Base-by-base conservation (phyloP, 257 asterid species). In the Salvia miltiorrhiza region DNA sequence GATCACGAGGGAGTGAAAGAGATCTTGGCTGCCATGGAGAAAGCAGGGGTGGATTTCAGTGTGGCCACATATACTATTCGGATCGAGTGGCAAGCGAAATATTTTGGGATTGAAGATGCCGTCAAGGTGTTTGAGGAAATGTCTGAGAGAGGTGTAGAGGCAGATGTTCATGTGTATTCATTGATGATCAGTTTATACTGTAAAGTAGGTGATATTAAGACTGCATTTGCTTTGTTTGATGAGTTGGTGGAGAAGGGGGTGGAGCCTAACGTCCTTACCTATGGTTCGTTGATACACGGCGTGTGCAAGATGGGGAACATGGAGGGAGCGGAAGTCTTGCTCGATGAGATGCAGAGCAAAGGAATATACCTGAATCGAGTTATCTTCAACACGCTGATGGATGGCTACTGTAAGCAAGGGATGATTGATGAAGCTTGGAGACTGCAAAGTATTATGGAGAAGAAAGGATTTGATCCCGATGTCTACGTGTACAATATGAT, bases 341-440 rank as follows among this genome's bases (percentile, higher is more conserved):
- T 91, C 30, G 61, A 72, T 2, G 99, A 94, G 80, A 90, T 94
- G 99, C 97, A 83, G 52, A 79, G 73, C 39, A 84, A 80, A 56
- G 96, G 96, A 64, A 75, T 91, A 63, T 83, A 83, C 74, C 52
- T 78, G 20, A 89, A 85, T 65, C 80, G 76, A 3, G 88, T 89
- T 44, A 76, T 89, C 67, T 90, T 84, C 73, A 94, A 91, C 75
- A 89, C 95, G 7, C 32, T 88, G 80, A 83, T 94, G 85, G 95
- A 89, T 77, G 97, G 96, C 30, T 94, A 87, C 77, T 89, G 93
- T 67, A 94, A 84, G 86, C 74, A 72, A 60, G 97, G 99, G 55
- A 82, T 77, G 90, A 73, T 94, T 0, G 88, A 84, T n/a, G 91
- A 87, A 76, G 99, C 91, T 17, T 35, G 80, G 85, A 80, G 75